phyloP scores from a whole-genome alignment of 2,329 filamentous ascomycete genomes.

The Lachnellula occidentalis region DNA sequence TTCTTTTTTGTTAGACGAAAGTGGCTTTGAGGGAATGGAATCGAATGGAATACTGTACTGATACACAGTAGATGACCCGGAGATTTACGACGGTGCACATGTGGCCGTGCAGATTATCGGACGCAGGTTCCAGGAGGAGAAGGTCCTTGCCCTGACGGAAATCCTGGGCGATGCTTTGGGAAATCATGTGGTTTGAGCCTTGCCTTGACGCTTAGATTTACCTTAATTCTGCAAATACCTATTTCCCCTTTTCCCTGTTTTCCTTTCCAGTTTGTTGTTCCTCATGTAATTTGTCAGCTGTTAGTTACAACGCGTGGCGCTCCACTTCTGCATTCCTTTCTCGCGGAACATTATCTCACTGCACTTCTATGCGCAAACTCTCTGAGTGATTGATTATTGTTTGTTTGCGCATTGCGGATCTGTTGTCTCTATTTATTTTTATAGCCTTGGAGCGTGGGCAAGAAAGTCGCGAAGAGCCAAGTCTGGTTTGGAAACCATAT shows the following conservation, averaged over 20 bases:
- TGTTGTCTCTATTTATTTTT: too few species aligned
- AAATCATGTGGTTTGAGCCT: slow-evolving; percentile 14
- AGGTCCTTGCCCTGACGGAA: slow-evolving; percentile 38
- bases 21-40: slow-evolving; percentile 14
- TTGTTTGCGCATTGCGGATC: too few species aligned
- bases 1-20: not conserved
- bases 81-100: slow-evolving; percentile 39
- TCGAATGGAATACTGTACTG: slow-evolving; percentile 48
- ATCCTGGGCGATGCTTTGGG: slow-evolving; percentile 22
- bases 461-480: too few species aligned
- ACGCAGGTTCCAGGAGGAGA: slow-evolving; percentile 49
- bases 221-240: not conserved
- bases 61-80: slow-evolving; percentile 42
- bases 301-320: too few species aligned
- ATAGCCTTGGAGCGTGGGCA: too few species aligned
- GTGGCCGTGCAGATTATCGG: slow-evolving; percentile 50
- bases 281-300: too few species aligned
- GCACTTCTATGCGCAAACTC: too few species aligned
- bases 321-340: too few species aligned
- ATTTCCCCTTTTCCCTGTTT: not conserved
- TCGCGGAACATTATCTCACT: too few species aligned
- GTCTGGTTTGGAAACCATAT: too few species aligned
- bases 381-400: too few species aligned
- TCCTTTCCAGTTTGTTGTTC: too few species aligned
- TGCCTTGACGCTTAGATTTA: not conserved